These are phyloP conservation scores for Basidiobolus meristosporus DNA, from an alignment of 371 early-diverging fungal genomes.

Conservation along the genomic window DNA sequence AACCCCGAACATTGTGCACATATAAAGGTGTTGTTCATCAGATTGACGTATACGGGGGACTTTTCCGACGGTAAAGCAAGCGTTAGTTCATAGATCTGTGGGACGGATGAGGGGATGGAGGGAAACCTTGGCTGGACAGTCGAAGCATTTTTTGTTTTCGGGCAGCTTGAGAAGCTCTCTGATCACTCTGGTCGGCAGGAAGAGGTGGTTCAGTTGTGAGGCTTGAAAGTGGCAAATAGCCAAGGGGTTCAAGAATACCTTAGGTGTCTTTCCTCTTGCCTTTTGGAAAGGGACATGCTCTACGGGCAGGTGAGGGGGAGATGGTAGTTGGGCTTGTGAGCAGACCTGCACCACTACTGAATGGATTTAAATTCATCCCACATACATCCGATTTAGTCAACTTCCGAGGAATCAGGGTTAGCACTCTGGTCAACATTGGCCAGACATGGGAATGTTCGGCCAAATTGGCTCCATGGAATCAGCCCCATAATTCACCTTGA, in stretches of 20 bases:
- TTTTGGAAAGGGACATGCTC: constrained; percentile 2
- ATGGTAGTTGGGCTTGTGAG: too few species aligned
- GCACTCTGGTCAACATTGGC: too few species aligned
- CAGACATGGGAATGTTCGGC: too few species aligned
- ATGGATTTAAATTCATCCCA: too few species aligned
- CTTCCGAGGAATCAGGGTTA: too few species aligned
- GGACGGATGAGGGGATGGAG: background rate
- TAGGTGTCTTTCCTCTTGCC: constrained; percentile 3
- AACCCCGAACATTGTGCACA: constrained; percentile 43
- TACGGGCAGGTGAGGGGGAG: too few species aligned
- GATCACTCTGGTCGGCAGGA: background rate
- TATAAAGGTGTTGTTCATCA: constrained; percentile 32
- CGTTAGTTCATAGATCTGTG: too few species aligned
- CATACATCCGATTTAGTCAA: too few species aligned
- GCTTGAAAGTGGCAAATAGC: background rate
- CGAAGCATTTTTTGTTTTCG: constrained; percentile 4
- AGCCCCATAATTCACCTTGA: too few species aligned
- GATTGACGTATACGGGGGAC: constrained; percentile 41
- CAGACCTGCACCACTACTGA: too few species aligned
- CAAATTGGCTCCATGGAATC: too few species aligned
- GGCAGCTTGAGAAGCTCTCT: constrained; percentile 4
- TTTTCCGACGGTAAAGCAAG: too few species aligned
- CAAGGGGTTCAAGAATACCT: background rate
- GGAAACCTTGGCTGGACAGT: constrained; percentile 2
- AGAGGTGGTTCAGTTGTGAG: background rate